Evolutionary conservation across 371 early-diverging fungal species (phyloP), one percentile per base, ranked within the genome.

Genomic region (Conidiobolus incongruus): DNA sequence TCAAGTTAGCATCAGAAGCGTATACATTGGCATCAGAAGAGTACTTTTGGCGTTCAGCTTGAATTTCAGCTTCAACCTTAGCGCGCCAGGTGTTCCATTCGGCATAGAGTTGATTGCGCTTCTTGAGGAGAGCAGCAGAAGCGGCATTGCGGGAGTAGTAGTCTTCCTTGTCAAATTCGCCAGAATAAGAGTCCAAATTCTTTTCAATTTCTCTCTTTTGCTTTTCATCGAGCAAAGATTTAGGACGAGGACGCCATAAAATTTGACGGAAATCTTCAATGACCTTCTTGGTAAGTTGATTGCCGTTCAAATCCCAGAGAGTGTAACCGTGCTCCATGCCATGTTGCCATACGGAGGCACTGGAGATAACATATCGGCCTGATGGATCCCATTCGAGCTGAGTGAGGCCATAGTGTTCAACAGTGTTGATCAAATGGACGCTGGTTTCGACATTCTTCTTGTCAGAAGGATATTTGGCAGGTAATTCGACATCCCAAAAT

Each of bases 341-440:
- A 51, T 75, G 74, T 47, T 77, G 69, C 93, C 91, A 92, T 59
- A 72, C 66, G 33, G 86, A 83, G 29, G 89, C 81, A 26, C 78
- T 79, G 38, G 84, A 71, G 26, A 79, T 64, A 8, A 94, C 79
- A 52, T 77, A 96, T 44, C 97, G 81, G 50, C 97, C 97, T 7
- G 89, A 86, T 15, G 97, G 95, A 56, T 96, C 95, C 95, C 95
- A 96, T 55, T 88, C 91, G 40, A 90, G 70, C 53, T 93, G 91
- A 20, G 91, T 87, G 40, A 81, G 77, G 57, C 80, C 81, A 59
- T 85, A 93, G 60, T 95, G 94, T 57, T 91, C 94, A 37, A 65
- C 68, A 7, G 75, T 59, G 35, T 66, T 63, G 53, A 91, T 53
- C 46, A 79, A 52, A 40, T 71, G 65, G 40, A 53, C 54, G 39